Evolutionary conservation across 2,329 filamentous ascomycete genomes (phyloP).

Genomic region (Xylaria sp.): DNA sequence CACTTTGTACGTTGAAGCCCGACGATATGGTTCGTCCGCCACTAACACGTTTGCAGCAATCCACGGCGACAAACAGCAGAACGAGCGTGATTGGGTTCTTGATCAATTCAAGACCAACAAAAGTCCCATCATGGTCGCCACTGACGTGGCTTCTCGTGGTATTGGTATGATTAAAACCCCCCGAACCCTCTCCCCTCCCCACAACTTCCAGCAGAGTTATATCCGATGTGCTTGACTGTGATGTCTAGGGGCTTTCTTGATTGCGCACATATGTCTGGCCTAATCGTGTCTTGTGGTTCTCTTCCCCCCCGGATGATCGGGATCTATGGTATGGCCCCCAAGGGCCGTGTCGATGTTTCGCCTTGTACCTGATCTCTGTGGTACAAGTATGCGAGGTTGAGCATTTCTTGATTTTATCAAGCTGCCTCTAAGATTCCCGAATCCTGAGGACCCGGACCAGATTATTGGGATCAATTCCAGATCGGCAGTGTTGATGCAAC

Average conservation of each 20-base stretch:
- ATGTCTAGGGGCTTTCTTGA: slow-evolving; percentile 85
- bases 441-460: slow-evolving; percentile 62
- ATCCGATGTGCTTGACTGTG: slow-evolving; percentile 85
- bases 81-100: slow-evolving; percentile 98
- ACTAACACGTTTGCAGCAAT: slow-evolving; percentile 69
- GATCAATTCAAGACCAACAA: slow-evolving; percentile 99
- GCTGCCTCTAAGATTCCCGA: slow-evolving; percentile 64
- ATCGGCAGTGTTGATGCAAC: slow-evolving; percentile 63
- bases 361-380: slow-evolving; percentile 67
- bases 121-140: slow-evolving; percentile 99
- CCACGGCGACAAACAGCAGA: slow-evolving; percentile 99
- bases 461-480: slow-evolving; percentile 52
- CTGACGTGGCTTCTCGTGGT: slow-evolving; percentile 99
- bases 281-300: slow-evolving; percentile 83
- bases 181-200: slow-evolving; percentile 51
- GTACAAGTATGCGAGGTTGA: slow-evolving; percentile 76
- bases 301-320: slow-evolving; percentile 82
- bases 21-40: slow-evolving; percentile 49
- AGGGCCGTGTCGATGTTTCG: slow-evolving; percentile 77
- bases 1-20: slow-evolving; percentile 74
- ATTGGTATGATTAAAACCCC: slow-evolving; percentile 90
- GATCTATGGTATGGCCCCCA: slow-evolving; percentile 73
- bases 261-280: slow-evolving; percentile 92
- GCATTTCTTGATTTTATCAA: slow-evolving; percentile 81
- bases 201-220: slow-evolving; percentile 63